A percentile compares a stretch with the other conserved stretches of the same genome.
These are phyloP conservation scores for Lathyrus oleraceus DNA, from an alignment of 306 rosid genomes.

Conservation along the genomic window DNA sequence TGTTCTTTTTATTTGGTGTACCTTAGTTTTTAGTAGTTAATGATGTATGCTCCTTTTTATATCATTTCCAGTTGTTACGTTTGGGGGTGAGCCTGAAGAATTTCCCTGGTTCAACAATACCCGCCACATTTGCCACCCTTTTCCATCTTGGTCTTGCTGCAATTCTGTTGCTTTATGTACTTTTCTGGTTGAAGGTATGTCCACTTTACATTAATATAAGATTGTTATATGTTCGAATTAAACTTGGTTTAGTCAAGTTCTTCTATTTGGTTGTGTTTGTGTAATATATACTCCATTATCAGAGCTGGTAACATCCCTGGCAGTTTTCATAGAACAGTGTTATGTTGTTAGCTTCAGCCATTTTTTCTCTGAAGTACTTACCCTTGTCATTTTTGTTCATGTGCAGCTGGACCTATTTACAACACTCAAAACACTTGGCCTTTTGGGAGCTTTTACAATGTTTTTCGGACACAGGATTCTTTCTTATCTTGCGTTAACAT, in stretches of 20 bases:
- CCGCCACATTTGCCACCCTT: constrained; percentile 68
- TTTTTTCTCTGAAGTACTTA: constrained; percentile 5
- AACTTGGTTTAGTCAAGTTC: constrained; percentile 24
- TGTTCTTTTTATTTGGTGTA: constrained; percentile 15
- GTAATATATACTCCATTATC: constrained; percentile 12
- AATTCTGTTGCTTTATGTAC: constrained; percentile 72
- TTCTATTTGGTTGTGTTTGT: constrained; percentile 2
- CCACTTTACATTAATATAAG: background rate
- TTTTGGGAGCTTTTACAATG: constrained; percentile 73
- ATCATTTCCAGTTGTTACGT: constrained; percentile 60
- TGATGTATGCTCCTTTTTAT: constrained; percentile 19
- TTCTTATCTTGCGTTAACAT: constrained; percentile 76
- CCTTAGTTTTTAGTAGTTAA: constrained; percentile 17
- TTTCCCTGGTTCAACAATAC: constrained; percentile 72
- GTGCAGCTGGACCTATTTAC: constrained; percentile 93
- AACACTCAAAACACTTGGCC: constrained; percentile 71
- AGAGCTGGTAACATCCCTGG: background rate
- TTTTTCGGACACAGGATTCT: constrained; percentile 89
- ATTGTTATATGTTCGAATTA: constrained; percentile 10
- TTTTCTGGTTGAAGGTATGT: constrained; percentile 97
- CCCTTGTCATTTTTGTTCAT: constrained; percentile 25
- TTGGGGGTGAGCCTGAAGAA: constrained; percentile 89
- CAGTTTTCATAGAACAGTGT: constrained; percentile 7
- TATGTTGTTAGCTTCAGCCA: constrained; percentile 3
- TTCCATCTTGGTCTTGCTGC: constrained; percentile 84